A percentile compares a stretch with the other conserved stretches of the same genome.
Evolutionary conservation across 2,329 filamentous ascomycete genomes (phyloP).

Genomic region (Verticillium alfalfae): DNA sequence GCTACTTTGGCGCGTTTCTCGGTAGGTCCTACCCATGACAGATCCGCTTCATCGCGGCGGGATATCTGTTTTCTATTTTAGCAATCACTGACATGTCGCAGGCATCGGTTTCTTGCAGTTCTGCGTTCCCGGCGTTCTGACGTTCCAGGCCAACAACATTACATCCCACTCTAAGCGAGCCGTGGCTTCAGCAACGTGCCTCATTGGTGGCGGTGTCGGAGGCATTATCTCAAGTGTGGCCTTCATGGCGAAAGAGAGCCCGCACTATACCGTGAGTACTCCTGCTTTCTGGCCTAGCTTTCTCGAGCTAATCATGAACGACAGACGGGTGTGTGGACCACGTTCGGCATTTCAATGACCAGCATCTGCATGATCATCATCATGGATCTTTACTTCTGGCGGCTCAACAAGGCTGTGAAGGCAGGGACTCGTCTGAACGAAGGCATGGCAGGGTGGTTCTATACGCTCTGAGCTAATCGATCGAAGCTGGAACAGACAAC

Average conservation of each 20-base stretch:
- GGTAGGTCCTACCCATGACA: slow-evolving; percentile 15
- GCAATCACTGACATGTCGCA: slow-evolving; percentile 11
- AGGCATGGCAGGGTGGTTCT: slow-evolving; percentile 7
- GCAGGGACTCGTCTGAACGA: slow-evolving; percentile 2
- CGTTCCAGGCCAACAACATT: slow-evolving; percentile 25
- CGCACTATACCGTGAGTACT: slow-evolving; percentile 11
- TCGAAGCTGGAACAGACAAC: neutral
- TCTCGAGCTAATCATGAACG: neutral
- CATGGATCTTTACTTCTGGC: slow-evolving; percentile 9
- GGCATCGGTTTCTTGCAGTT: slow-evolving; percentile 20
- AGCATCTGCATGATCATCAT: slow-evolving; percentile 5
- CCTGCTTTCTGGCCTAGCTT: neutral
- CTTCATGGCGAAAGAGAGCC: slow-evolving; percentile 14
- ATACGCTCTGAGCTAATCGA: slow-evolving; percentile 3
- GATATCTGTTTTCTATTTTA: neutral
- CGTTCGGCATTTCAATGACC: slow-evolving; percentile 6
- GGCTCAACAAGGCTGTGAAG: slow-evolving; percentile 7
- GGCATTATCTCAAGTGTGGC: slow-evolving; percentile 14
- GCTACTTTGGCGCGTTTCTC: slow-evolving; percentile 17
- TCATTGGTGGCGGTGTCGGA: slow-evolving; percentile 20
- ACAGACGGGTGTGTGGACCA: slow-evolving; percentile 9
- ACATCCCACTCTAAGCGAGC: slow-evolving; percentile 20
- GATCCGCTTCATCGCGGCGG: neutral
- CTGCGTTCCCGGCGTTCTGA: slow-evolving; percentile 19
- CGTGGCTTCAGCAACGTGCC: slow-evolving; percentile 19